phyloP scores from a whole-genome alignment of 495 filamentous ascomycete genomes.

The Annulohypoxylon maeteangense region DNA sequence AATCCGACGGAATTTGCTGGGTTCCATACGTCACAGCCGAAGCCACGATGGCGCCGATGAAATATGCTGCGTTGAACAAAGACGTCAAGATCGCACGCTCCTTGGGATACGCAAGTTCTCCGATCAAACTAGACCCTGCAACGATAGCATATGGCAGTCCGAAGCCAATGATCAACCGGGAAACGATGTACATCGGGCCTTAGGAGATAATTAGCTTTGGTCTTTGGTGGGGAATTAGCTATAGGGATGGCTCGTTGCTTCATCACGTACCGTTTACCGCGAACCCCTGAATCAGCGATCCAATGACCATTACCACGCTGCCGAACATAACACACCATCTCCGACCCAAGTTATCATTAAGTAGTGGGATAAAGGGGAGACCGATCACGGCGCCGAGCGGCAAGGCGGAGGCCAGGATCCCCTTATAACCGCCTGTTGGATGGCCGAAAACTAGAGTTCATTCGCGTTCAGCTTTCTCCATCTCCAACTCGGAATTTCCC shows the following conservation, averaged over 20 bases:
- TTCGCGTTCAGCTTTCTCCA: slow-evolving; percentile 3
- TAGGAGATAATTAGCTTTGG: not conserved
- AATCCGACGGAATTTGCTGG: slow-evolving; percentile 63
- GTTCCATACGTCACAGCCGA: slow-evolving; percentile 69
- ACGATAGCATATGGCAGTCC: slow-evolving; percentile 73
- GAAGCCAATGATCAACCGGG: slow-evolving; percentile 72
- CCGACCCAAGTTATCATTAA: slow-evolving; percentile 67
- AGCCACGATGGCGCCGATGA: slow-evolving; percentile 69
- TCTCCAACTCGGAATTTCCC: slow-evolving; percentile 24
- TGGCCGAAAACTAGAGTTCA: slow-evolving; percentile 52
- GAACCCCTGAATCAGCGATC: slow-evolving; percentile 66
- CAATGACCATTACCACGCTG: slow-evolving; percentile 66
- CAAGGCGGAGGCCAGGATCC: slow-evolving; percentile 57
- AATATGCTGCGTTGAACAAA: slow-evolving; percentile 74
- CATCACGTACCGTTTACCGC: slow-evolving; percentile 54
- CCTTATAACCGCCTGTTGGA: slow-evolving; percentile 57
- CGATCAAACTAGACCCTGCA: slow-evolving; percentile 71
- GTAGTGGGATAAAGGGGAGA: slow-evolving; percentile 67
- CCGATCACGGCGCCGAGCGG: slow-evolving; percentile 60
- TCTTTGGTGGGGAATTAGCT: not conserved
- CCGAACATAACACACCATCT: slow-evolving; percentile 69
- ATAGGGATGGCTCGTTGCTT: not conserved
- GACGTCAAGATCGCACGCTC: slow-evolving; percentile 73
- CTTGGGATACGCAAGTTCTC: slow-evolving; percentile 73
- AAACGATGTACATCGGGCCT: slow-evolving; percentile 69